phyloP scores from a whole-genome alignment of 768 basidiomycete species.

The Phlebiopsis flavidoalba region DNA sequence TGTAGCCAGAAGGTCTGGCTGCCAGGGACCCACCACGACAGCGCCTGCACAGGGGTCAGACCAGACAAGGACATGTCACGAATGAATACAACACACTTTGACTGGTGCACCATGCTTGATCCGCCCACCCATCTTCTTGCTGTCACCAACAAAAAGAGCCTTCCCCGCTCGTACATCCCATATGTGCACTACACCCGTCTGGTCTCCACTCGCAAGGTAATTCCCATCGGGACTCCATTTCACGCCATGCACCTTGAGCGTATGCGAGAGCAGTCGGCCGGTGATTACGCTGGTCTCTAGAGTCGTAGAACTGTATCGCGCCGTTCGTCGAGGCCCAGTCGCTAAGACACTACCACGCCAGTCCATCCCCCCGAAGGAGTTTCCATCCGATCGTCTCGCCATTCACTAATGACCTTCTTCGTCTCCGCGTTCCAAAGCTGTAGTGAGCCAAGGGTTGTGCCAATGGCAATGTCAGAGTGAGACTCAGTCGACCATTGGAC shows the following conservation, averaged over 20 bases:
- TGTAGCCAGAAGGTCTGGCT: constrained; percentile 58
- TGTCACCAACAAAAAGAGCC: constrained; percentile 24
- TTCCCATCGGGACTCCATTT: constrained; percentile 36
- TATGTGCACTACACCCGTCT: constrained; percentile 35
- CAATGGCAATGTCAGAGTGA: constrained; percentile 43
- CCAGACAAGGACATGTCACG: not conserved
- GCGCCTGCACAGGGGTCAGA: constrained; percentile 38
- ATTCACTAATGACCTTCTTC: constrained; percentile 24
- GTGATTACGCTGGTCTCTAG: constrained; percentile 26
- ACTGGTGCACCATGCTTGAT: constrained; percentile 40
- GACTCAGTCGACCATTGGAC: constrained; percentile 47
- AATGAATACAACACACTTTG: constrained; percentile 27
- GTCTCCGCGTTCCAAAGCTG: constrained; percentile 48
- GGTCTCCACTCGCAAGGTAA: constrained; percentile 37
- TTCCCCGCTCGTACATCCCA: constrained; percentile 37
- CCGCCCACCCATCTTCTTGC: constrained; percentile 30
- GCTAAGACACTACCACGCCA: constrained; percentile 32
- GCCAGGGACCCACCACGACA: constrained; percentile 78
- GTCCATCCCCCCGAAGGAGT: constrained; percentile 35
- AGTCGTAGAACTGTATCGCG: constrained; percentile 32
- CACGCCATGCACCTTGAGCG: constrained; percentile 34
- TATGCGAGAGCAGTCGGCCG: constrained; percentile 26
- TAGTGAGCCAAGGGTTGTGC: constrained; percentile 45
- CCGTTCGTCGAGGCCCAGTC: constrained; percentile 36
- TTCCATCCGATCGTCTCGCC: constrained; percentile 30